Base-by-base conservation (phyloP, 768 basidiomycete species). In the Mycena metata region DNA sequence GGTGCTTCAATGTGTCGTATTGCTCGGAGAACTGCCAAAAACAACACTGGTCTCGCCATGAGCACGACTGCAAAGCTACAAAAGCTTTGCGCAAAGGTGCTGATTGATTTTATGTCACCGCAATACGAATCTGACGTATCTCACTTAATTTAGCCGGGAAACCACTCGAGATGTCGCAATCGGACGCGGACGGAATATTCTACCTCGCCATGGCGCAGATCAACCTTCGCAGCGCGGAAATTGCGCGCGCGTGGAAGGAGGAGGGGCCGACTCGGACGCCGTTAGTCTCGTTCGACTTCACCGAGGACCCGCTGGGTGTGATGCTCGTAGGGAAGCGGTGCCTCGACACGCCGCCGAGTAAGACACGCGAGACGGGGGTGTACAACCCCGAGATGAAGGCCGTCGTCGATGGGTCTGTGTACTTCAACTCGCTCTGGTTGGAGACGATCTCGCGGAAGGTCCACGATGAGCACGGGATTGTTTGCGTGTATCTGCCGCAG, bases 261-360 rank as follows among this genome's bases (percentile, higher is more conserved):
- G 60, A 62, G 12, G 24, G 23, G 24, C 60, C 60, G 26, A 23
- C 39, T 21, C 60, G 50, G 19, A 62, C 49, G 36, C 60, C 60
- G 17, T 35, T 62, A 9, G 41, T 51, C 4, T 41, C 50, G 15
- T 62, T 62, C 41, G 50, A 62, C 36, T 62, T 51, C 12, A 41
- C 39, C 11, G 13, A 51, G 19, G 50, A 62, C 33, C 60, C 60
- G 10, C 15, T 17, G 6, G 60, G 60, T 13, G 60, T 62, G 35
- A 51, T 62, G 60, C 39, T 62, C 24, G 60, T 62, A 1, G 60
- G 60, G 5, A 23, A 51, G 33, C 60, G 50, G 49, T 62, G 60
- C 24, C 24, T 62, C 17, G 49, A 62, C 1, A 43, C 36, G 16
- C n/a, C 33, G 23, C 60, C 60, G 3, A 49, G 60, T 7, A 36